Evolutionary conservation across 2,329 filamentous ascomycete species (phyloP), one percentile per base, ranked within the genome.

Genomic region (Fonsecaea pedrosoi): DNA sequence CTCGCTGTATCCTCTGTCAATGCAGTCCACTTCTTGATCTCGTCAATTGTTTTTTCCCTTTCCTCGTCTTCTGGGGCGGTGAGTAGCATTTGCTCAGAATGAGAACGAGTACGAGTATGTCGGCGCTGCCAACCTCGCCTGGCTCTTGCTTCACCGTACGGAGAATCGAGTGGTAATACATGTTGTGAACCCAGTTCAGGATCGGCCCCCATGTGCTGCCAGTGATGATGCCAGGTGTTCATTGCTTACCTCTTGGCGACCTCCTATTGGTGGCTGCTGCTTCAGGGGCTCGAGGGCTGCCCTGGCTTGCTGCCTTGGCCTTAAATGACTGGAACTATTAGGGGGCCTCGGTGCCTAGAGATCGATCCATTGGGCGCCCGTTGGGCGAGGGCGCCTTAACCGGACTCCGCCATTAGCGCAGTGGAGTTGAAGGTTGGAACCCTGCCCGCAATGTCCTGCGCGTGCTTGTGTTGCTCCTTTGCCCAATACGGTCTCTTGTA

Each of bases 391-490:
- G 37, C 53, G 32, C 30, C 45, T 55, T 65, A 64, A 66, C 55
- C 66, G 67, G 67, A 69, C 67, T 69, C 67, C 67, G 67, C 67
- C 48, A 62, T 69, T 69, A 69, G 67, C 53, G 25, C 21, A 40
- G 56, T 62, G 35, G 45, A 54, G 40, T 13, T 12, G 5, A 38
- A 37, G 40, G 48, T 48, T 45, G 53, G n/a, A 8, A 35, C 53
- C 12, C 45, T 50, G 45, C 45, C 45, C 18, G 18, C 45, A 10
- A 50, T 21, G 18, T 25, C 45, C 45, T 37, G 7, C 21, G 42
- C 34, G 58, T 15, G 18, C 25, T 32, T 30, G 35, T 40, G 48
- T 62, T 45, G 40, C 42, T 62, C 35, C 42, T 53, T 60, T 61
- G 59, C 57, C 62, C 42, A 58, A 64, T 62, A 54, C 53, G 42